A percentile compares a stretch with the other conserved stretches of the same genome.
Evolutionary conservation across 2,329 filamentous ascomycete genomes (phyloP).

Genomic region (Fusarium keratoplasticum): DNA sequence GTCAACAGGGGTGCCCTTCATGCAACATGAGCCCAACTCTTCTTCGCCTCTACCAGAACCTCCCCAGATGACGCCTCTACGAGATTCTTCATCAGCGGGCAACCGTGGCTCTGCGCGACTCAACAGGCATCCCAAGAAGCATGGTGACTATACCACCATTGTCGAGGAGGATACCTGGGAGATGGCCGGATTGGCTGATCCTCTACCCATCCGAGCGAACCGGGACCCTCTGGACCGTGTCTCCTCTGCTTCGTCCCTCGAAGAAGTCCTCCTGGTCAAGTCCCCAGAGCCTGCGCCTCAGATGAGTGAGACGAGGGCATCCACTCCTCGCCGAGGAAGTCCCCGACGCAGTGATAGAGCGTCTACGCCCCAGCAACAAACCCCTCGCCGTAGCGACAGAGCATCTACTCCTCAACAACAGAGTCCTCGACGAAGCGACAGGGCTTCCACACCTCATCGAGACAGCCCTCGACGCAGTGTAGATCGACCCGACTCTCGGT

Average conservation of each 20-base stretch:
- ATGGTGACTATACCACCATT: constrained; percentile 58
- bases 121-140: constrained; percentile 45
- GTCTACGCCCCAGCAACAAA: constrained; percentile 10
- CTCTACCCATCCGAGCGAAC: constrained; percentile 6
- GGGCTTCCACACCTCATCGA: constrained; percentile 28
- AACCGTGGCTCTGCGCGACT: constrained; percentile 54
- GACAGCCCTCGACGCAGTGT: constrained; percentile 30
- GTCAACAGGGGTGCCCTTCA: constrained; percentile 49
- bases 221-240: constrained; percentile 37
- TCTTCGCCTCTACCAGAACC: constrained; percentile 60
- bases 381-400: constrained; percentile 10
- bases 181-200: constrained; percentile 45
- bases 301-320: constrained; percentile 12
- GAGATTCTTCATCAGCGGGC: constrained; percentile 62
- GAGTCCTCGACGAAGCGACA: not conserved
- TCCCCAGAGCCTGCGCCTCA: constrained; percentile 32
- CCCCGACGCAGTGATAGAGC: constrained; percentile 8
- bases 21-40: constrained; percentile 50
- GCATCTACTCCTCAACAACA: constrained; percentile 7
- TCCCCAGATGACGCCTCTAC: constrained; percentile 63
- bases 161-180: constrained; percentile 62
- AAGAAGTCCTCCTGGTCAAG: constrained; percentile 48
- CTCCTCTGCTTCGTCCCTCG: constrained; percentile 48
- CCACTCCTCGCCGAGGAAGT: constrained; percentile 21
- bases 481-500: constrained; percentile 22